Conservation (phyloP, 805 yeast species). For the Nakazawaea wyomingensis region DNA sequence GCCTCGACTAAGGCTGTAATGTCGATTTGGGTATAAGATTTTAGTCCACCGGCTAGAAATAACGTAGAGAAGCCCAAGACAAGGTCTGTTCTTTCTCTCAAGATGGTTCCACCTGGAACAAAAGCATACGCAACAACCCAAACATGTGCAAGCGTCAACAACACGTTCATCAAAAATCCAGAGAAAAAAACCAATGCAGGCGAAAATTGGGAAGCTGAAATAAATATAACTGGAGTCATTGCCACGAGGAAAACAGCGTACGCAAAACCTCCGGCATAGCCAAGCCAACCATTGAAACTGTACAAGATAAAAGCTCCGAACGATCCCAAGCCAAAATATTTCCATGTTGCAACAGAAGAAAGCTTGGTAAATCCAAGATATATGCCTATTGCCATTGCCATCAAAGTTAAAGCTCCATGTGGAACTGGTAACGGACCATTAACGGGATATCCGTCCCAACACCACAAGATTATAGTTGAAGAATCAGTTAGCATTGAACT, state of each 20-base stretch:
- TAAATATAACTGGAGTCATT: slow-evolving; percentile 55
- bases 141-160: slow-evolving; percentile 74
- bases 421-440: slow-evolving; percentile 84
- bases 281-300: slow-evolving; percentile 58
- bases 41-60: slow-evolving; percentile 49
- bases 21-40: slow-evolving; percentile 28
- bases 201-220: slow-evolving; percentile 47
- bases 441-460: slow-evolving; percentile 95
- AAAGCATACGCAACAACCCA: slow-evolving; percentile 99
- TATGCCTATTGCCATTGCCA: slow-evolving; percentile 54
- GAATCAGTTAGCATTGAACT: slow-evolving; percentile 79
- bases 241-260: slow-evolving; percentile 59
- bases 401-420: slow-evolving; percentile 65
- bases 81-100: slow-evolving; percentile 85
- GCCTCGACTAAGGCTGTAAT: no score
- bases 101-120: slow-evolving; percentile 87
- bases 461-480: slow-evolving; percentile 84
- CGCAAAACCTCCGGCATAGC: slow-evolving; percentile 66
- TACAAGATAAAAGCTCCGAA: slow-evolving; percentile 49
- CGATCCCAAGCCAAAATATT: slow-evolving; percentile 7
- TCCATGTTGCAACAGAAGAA: not conserved
- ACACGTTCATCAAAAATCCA: slow-evolving; percentile 43
- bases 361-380: slow-evolving; percentile 32
- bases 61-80: slow-evolving; percentile 54
- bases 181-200: slow-evolving; percentile 50